A percentile compares a stretch with the other conserved stretches of the same genome.
phyloP scores from a whole-genome alignment of 352 stramenopile species.

The Phytopythium oedochilum region DNA sequence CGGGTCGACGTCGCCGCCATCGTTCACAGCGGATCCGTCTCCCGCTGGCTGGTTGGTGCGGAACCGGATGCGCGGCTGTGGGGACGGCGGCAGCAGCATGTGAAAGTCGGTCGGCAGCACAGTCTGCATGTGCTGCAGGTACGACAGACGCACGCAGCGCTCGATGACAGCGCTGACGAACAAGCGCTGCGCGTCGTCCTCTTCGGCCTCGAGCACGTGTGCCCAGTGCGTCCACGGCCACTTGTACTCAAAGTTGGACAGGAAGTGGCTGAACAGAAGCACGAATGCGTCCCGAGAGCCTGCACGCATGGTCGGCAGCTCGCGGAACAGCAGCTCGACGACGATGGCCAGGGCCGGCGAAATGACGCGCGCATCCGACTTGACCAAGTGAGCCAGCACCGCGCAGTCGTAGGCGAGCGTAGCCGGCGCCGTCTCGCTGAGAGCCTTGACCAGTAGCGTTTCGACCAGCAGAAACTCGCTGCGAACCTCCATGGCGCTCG shows the following conservation, averaged over 20 bases:
- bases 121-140: slow-evolving; percentile 81
- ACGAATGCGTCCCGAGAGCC: slow-evolving; percentile 59
- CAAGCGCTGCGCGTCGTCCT: slow-evolving; percentile 77
- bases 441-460: slow-evolving; percentile 53
- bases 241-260: slow-evolving; percentile 88
- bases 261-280: slow-evolving; percentile 77
- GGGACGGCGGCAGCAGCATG: slow-evolving; percentile 63
- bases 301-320: slow-evolving; percentile 71
- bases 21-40: not conserved
- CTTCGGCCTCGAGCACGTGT: slow-evolving; percentile 68
- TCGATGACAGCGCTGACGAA: slow-evolving; percentile 85
- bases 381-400: slow-evolving; percentile 75
- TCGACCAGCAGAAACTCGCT: slow-evolving; percentile 81
- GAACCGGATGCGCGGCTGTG: slow-evolving; percentile 68
- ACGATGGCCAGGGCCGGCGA: slow-evolving; percentile 77
- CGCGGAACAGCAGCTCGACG: slow-evolving; percentile 80
- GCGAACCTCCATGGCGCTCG: slow-evolving; percentile 33
- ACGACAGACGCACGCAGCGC: slow-evolving; percentile 79
- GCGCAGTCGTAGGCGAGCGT: slow-evolving; percentile 66
- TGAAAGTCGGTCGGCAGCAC: slow-evolving; percentile 73
- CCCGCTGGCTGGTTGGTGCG: slow-evolving; percentile 20
- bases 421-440: slow-evolving; percentile 36
- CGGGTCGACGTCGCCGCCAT: slow-evolving; percentile 15
- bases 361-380: slow-evolving; percentile 55
- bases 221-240: slow-evolving; percentile 79